Conservation (phyloP, 495 filamentous ascomycete genomes). For the Beverwykella pulmonaria region DNA sequence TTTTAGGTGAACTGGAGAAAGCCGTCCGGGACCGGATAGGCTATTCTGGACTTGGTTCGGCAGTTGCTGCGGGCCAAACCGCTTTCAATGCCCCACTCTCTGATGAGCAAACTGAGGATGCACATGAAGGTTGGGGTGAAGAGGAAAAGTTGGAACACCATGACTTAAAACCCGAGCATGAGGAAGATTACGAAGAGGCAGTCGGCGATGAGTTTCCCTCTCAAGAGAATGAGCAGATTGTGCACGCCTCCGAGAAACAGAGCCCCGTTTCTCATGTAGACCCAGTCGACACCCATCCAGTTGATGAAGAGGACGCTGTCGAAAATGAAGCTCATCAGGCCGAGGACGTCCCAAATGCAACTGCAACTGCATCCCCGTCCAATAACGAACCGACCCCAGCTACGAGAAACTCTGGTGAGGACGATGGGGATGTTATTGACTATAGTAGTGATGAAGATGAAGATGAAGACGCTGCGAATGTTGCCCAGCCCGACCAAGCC, state of each 20-base stretch:
- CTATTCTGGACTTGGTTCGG: background rate
- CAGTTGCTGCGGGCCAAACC: background rate
- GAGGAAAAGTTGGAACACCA: background rate
- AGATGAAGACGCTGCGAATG: conserved; percentile 30
- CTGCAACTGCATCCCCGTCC: conserved; percentile 4
- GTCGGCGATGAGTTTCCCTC: background rate
- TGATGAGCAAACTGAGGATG: conserved; percentile 7
- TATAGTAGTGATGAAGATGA: conserved; percentile 29
- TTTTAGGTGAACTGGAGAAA: background rate
- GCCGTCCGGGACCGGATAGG: background rate
- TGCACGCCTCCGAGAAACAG: background rate
- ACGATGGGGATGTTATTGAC: conserved; percentile 22
- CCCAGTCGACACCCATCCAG: background rate
- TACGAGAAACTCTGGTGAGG: conserved; percentile 6
- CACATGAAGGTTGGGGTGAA: conserved; percentile 38
- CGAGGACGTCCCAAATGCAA: background rate
- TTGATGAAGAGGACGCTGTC: background rate
- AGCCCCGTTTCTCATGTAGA: background rate
- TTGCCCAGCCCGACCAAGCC: conserved; percentile 12
- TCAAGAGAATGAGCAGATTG: background rate
- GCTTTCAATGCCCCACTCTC: conserved; percentile 8
- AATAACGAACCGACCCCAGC: background rate
- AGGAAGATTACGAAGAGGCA: background rate
- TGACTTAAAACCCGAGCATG: background rate
- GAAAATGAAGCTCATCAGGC: background rate